phyloP scores from a whole-genome alignment of 192 early-diverging fungal species.

The Geranomyces variabilis region DNA sequence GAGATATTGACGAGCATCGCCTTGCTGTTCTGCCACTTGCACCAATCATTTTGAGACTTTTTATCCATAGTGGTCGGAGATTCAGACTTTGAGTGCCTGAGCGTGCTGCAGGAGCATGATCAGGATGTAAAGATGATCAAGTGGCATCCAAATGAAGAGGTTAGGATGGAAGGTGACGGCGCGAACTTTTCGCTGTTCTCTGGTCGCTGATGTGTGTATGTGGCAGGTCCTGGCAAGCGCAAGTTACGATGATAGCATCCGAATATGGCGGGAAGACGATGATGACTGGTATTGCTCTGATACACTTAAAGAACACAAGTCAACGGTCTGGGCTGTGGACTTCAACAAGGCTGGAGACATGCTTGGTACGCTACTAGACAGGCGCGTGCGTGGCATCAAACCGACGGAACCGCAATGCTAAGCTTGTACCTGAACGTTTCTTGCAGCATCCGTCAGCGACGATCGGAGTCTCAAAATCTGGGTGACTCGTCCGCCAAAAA shows the following conservation, averaged over 20 bases:
- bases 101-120: constrained; percentile 91
- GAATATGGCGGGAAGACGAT: constrained; percentile 91
- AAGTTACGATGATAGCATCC: constrained; percentile 93
- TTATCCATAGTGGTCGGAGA: constrained; percentile 70
- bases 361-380: constrained; percentile 30
- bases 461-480: constrained; percentile 85
- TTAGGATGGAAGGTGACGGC: constrained; percentile 39
- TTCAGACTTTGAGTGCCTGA: constrained; percentile 94
- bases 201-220: no score
- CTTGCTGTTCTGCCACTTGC: no score
- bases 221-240: constrained; percentile 74
- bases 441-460: constrained; percentile 79
- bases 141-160: constrained; percentile 88
- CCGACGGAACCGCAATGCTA: background rate
- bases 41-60: background rate
- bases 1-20: no score
- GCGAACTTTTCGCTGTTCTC: background rate
- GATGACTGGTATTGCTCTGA: constrained; percentile 96
- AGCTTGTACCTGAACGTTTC: background rate
- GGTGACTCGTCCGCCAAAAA: constrained; percentile 49
- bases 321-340: constrained; percentile 93
- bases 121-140: constrained; percentile 95
- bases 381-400: background rate
- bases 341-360: constrained; percentile 63
- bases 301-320: constrained; percentile 80